Base-by-base conservation (phyloP, 1,139 yeast genomes). In the Schwanniomyces etchellsii region DNA sequence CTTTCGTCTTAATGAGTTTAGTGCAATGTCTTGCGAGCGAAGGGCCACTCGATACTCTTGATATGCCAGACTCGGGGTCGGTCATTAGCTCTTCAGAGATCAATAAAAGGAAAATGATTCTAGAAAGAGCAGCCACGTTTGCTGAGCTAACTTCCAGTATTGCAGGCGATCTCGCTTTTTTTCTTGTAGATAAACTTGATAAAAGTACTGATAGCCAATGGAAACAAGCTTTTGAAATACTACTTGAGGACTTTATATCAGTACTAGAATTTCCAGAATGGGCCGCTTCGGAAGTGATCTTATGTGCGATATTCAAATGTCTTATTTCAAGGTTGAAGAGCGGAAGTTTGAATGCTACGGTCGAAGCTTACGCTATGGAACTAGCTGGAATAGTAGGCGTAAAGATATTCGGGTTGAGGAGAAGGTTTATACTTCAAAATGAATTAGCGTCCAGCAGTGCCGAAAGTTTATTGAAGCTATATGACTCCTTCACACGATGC, bases 231-330 rank as follows among this genome's bases (percentile, higher is more conserved):
- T 47, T 81, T 25, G 82, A 78, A 24, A 43, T 65, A 9, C 58
- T 80, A 18, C 43, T 78, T 2, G 73, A 70, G 25, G 94, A 84
- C 43, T 53, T 83, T 20, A 37, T 75, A 5, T 41, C 45, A 0
- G 53, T 81, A 32, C 44, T 81, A 3, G 48, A 58, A 3, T 52
- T 50, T 11, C 83, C 86, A 0, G 80, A 76, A 34, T 82, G 81
- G 74, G 64, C 84, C 0, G 73, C 74, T 0, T 61, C 78, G 0
- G 83, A 75, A 34, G 40, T 61, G 0, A 38, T 80, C 13, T 49
- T 79, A 4, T 49, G 52, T 3, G 56, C 74, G 1, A 37, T 78
- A 3, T 54, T 69, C 35, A 60, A 57, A 29, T 55, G 65, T 4
- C 44, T 75, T 13, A 44, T 76, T 27, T 43, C 42, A n/a, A 47